phyloP scores from a whole-genome alignment of 768 basidiomycete genomes.

The Auriscalpium orientale region DNA sequence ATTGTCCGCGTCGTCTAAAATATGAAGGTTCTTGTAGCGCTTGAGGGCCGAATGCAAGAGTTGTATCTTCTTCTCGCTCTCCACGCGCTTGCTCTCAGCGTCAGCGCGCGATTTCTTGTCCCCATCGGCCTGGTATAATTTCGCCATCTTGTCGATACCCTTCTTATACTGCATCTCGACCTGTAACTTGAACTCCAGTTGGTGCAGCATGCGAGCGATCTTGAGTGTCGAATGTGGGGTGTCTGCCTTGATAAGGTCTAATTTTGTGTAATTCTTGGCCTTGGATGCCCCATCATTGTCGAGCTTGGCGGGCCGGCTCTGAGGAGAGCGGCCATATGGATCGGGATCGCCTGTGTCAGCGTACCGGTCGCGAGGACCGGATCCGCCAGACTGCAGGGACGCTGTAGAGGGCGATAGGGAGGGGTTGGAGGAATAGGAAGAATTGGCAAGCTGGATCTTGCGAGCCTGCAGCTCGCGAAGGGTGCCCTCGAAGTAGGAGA shows the following conservation, averaged over 20 bases:
- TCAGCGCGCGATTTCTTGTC: constrained; percentile 94
- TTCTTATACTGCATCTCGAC: constrained; percentile 97
- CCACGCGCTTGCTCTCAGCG: constrained; percentile 88
- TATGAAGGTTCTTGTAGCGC: constrained; percentile 92
- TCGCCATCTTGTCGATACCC: constrained; percentile 99
- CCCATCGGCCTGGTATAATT: constrained; percentile 91
- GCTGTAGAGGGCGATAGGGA: constrained; percentile 5
- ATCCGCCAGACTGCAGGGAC: neutral
- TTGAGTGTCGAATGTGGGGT: constrained; percentile 93
- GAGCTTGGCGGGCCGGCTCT: constrained; percentile 25
- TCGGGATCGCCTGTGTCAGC: constrained; percentile 6
- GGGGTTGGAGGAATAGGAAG: constrained; percentile 34
- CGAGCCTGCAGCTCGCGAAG: constrained; percentile 76
- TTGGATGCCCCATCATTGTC: constrained; percentile 34
- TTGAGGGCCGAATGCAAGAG: constrained; percentile 87
- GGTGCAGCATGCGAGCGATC: constrained; percentile 96
- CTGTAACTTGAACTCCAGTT: constrained; percentile 98
- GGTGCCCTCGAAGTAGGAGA: constrained; percentile 84
- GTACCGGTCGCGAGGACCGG: constrained; percentile 8
- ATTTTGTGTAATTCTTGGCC: constrained; percentile 67
- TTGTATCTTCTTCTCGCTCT: constrained; percentile 95
- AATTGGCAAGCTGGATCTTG: constrained; percentile 56
- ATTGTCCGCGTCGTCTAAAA: constrained; percentile 73
- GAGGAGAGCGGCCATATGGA: constrained; percentile 13
- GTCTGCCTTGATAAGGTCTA: constrained; percentile 96